Percentiles rank a stretch among this genome's conserved stretches.
These are phyloP conservation scores for Rhodotorula diobovata DNA, from an alignment of 768 basidiomycete species.

Conservation along the genomic window DNA sequence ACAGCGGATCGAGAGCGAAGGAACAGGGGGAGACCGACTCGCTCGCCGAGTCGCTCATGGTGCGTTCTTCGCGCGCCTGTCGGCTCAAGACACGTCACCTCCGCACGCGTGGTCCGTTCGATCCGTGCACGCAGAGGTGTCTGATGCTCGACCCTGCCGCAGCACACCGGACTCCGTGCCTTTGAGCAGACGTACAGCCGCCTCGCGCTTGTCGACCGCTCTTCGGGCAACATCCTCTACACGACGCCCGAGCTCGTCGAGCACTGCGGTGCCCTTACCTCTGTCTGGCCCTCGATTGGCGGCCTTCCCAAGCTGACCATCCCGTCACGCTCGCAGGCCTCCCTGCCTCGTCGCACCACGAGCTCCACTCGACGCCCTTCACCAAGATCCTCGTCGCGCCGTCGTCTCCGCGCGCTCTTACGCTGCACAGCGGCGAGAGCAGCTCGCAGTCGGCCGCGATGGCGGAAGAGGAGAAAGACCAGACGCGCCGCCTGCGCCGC, in stretches of 20 bases:
- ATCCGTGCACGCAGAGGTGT: too few species aligned
- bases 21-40: neutral
- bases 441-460: too few species aligned
- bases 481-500: slow-evolving; percentile 3
- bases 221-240: neutral
- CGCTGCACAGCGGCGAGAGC: neutral
- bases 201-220: neutral
- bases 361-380: slow-evolving; percentile 3
- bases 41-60: neutral
- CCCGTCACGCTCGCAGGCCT: slow-evolving; percentile 1
- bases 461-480: neutral
- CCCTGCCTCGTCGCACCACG: neutral
- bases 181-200: slow-evolving; percentile 16
- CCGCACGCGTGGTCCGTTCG: too few species aligned
- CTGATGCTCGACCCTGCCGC: too few species aligned
- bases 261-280: neutral
- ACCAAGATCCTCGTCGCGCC: neutral
- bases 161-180: neutral
- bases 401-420: neutral
- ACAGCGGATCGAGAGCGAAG: neutral
- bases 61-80: neutral
- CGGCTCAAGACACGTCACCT: too few species aligned
- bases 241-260: slow-evolving; percentile 8
- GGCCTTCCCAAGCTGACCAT: neutral
- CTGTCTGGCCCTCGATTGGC: too few species aligned